phyloP scores from a whole-genome alignment of 2,329 filamentous ascomycete species.

The Graphiopsis chlorocephala region DNA sequence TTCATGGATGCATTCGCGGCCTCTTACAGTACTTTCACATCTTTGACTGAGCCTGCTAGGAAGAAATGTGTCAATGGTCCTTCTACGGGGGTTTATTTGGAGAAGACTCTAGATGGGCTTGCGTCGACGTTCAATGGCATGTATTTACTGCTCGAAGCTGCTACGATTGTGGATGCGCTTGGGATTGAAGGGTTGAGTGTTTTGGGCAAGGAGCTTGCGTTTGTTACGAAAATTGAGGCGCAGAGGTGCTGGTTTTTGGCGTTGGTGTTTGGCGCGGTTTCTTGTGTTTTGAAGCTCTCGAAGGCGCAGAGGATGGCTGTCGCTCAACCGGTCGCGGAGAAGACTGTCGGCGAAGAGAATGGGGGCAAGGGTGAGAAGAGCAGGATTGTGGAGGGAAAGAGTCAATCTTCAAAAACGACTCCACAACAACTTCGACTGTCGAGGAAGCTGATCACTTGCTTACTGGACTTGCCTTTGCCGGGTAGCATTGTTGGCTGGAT shows the following conservation, averaged over 20 bases:
- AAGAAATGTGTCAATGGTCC: not conserved
- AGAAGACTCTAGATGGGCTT: not conserved
- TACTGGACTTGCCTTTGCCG: constrained; percentile 4
- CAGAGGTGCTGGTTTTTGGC: constrained; percentile 8
- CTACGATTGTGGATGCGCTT: not conserved
- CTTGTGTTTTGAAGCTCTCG: not conserved
- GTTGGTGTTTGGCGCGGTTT: not conserved
- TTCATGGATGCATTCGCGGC: constrained; percentile 1
- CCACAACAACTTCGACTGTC: not conserved
- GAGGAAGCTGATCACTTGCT: constrained; percentile 4
- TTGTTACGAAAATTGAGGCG: not conserved
- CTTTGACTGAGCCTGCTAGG: not conserved
- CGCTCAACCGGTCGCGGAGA: not conserved
- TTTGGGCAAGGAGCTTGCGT: not conserved
- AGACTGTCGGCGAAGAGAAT: not conserved
- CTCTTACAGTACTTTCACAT: not conserved
- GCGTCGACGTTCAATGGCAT: constrained; percentile 5
- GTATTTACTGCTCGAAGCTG: constrained; percentile 3
- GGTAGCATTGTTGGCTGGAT: constrained; percentile 8
- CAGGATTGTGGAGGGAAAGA: not conserved
- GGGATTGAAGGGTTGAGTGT: not conserved
- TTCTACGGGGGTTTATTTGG: not conserved
- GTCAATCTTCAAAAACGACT: not conserved
- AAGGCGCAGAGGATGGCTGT: not conserved
- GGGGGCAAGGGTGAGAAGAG: not conserved